Base-by-base conservation (phyloP, 2,329 filamentous ascomycete genomes). In the Colletotrichum cuscutae region DNA sequence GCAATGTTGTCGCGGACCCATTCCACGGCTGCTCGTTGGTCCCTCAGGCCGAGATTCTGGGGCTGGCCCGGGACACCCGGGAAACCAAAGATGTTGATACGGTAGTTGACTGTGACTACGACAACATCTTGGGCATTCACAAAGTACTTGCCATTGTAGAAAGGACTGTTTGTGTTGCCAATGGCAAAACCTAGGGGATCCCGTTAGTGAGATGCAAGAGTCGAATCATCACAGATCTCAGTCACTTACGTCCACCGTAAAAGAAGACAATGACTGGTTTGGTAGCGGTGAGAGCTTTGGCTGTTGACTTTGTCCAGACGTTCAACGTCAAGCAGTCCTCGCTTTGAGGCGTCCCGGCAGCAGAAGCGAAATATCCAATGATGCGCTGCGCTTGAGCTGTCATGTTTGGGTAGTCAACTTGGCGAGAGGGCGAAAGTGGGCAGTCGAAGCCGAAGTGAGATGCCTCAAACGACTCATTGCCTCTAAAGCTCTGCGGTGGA, bases 11-110 rank as follows among this genome's bases (percentile, higher is more conserved):
- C 79, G 2, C 79, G 81, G 0, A 87, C 76, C 87, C 87, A 89
- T 77, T 88, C 84, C 0, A 89, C 79, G 0, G 86, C 86, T 0
- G 81, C 75, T 2, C 87, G 83, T 75, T 89, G 88, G 76, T 90
- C 87, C 1, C 83, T 80, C 4, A 89, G 76, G 0, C 86, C 86
- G 1, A 86, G 76, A 67, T 89, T 89, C 46, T 82, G 79, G 0
- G 68, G 49, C 26, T 68, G 68, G 1, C 64, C 75, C 71, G 80
- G 77, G 0, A 77, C 78, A 4, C 80, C 80, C 0, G 83, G 84
- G 68, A 85, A 85, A 35, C 84, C 83, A 54, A 86, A 84, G 71
- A 85, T 80, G 68, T 82, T 83, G 54, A 84, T 52, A 1, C 85
- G 83, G 73, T 85, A 88, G 79, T 87, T 88, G 68, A 87, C 78